Base-by-base conservation (phyloP, 1,139 yeast species). In the Yarrowia galli region DNA sequence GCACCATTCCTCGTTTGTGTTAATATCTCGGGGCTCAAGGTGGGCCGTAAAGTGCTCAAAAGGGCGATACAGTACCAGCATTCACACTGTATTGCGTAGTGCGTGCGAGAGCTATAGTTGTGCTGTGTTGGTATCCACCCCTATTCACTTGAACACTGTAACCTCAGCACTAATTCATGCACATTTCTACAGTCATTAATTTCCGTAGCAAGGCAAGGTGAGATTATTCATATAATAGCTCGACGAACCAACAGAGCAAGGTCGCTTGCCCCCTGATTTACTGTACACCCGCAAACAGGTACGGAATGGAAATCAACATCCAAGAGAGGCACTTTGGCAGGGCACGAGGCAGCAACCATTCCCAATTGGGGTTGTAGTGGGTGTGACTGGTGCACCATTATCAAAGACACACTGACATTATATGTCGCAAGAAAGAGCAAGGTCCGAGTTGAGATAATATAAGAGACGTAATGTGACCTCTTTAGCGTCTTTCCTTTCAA, bases 131-230 rank as follows among this genome's bases (percentile, higher is more conserved):
- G 5, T 45, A n/a, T 15, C 16, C 7, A 28, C 45, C 28, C 28
- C 49, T 9, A 22, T 22, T 18, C 18, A 22, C 25, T 8, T 43
- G 10, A 9, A 22, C 35, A 28, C 53, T 48, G 53, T 48, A 48
- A n/a, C 53, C 53, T 48, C 53, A 25, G 51, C 35, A n/a, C 51
- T 20, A 46, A 46, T 16, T 20, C 20, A 48, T 28, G 38, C 53
- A 28, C 53, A 48, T 48, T 48, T 28, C 53, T 48, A 48, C 53
- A 48, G 53, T 12, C 53, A 28, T 12, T 16, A 2, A n/a, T 40
- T 16, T 1, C 6, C 9, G 32, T 6, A 28, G 32, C 32, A 25
- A 16, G 35, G 32, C 32, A 20, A 12, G 15, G 25, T n/a, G 35
- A 12, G 51, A 23, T 13, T 10, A 23, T 23, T 46, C 32, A 46